phyloP scores from a whole-genome alignment of 768 basidiomycete species.

The Cyclocybe aegerita region DNA sequence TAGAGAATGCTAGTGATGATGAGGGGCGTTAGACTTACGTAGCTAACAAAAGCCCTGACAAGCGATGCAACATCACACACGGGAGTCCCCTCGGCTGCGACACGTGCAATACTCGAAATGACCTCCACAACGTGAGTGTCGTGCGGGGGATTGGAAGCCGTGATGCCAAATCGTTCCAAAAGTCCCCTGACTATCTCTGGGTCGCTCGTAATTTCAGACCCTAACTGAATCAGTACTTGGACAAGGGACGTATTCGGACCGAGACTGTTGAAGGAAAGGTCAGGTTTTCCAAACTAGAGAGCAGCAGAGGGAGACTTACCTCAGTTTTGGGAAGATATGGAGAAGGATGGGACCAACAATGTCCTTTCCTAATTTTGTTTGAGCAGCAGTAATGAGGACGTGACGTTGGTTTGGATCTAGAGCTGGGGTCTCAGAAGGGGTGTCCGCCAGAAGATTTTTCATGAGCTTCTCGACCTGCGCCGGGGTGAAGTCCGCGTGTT shows the following conservation, averaged over 20 bases:
- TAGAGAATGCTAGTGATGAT: background rate
- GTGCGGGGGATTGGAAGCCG: conserved; percentile 67
- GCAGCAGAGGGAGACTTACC: conserved; percentile 39
- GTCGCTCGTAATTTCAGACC: conserved; percentile 77
- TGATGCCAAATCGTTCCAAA: conserved; percentile 73
- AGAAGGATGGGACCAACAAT: conserved; percentile 72
- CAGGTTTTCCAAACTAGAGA: conserved; percentile 10
- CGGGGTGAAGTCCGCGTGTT: conserved; percentile 75
- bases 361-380: conserved; percentile 80
- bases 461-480: conserved; percentile 78
- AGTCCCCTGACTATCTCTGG: conserved; percentile 68
- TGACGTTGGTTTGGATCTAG: conserved; percentile 75
- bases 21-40: conserved; percentile 49
- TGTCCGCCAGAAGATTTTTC: conserved; percentile 75
- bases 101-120: conserved; percentile 61
- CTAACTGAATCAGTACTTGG: conserved; percentile 74
- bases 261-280: conserved; percentile 43
- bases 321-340: conserved; percentile 71
- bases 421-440: conserved; percentile 65
- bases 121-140: conserved; percentile 73
- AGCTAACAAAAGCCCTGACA: conserved; percentile 69
- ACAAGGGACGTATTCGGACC: conserved; percentile 67
- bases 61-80: conserved; percentile 76
- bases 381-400: conserved; percentile 70
- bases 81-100: conserved; percentile 70